Percentiles rank a stretch among this genome's conserved stretches.
Evolutionary conservation across 2,329 filamentous ascomycete species (phyloP).

Genomic region (Fusarium musae): DNA sequence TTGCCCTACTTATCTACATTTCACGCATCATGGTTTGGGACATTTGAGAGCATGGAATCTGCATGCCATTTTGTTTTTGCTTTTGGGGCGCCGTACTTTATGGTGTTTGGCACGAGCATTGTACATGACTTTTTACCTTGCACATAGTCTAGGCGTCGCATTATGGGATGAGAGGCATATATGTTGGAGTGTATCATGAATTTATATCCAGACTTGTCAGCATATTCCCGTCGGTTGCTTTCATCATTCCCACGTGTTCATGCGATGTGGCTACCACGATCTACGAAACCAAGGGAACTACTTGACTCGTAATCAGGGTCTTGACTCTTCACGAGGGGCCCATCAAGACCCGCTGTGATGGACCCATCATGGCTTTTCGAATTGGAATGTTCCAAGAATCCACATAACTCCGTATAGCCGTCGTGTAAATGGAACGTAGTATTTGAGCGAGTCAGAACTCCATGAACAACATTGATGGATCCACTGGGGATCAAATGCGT

Average conservation of each 20-base stretch:
- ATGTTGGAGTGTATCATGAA: conserved; percentile 28
- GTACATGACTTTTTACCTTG: conserved; percentile 25
- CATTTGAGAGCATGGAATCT: conserved; percentile 3
- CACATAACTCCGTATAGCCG: background rate
- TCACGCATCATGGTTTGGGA: conserved; percentile 2
- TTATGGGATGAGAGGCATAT: conserved; percentile 18
- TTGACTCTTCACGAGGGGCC: background rate
- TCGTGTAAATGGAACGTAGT: background rate
- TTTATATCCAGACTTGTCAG: conserved; percentile 34
- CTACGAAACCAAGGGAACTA: background rate
- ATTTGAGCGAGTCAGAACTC: background rate
- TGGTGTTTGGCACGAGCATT: conserved; percentile 13
- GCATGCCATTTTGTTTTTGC: conserved; percentile 13
- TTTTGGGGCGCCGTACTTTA: background rate
- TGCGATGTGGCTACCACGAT: background rate
- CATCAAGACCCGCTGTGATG: background rate
- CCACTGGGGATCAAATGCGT: background rate
- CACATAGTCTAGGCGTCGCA: conserved; percentile 24
- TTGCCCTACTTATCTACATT: background rate
- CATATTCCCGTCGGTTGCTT: background rate
- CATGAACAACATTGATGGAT: too few species aligned
- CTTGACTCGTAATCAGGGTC: conserved; percentile 1
- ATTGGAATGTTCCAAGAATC: background rate
- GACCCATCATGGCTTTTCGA: background rate
- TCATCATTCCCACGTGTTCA: background rate